These are phyloP conservation scores for Neonectria punicea DNA, from an alignment of 2,329 filamentous ascomycete species.

Conservation along the genomic window DNA sequence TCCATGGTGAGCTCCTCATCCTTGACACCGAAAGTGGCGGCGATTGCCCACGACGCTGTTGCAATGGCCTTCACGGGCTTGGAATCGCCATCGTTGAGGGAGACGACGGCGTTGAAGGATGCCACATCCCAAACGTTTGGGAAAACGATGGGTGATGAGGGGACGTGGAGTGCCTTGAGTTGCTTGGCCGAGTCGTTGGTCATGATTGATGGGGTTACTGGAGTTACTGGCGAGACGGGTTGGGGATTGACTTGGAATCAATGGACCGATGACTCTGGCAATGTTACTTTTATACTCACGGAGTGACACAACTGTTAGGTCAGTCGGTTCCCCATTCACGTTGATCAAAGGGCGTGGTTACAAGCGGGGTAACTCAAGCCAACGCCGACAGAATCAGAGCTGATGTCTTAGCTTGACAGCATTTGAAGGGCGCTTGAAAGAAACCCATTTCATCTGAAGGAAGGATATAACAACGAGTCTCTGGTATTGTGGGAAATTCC, in stretches of 20 bases:
- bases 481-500: neutral
- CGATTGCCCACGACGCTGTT: slow-evolving; percentile 63
- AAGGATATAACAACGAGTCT: neutral
- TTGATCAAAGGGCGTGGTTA: slow-evolving; percentile 31
- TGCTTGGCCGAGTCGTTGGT: slow-evolving; percentile 48
- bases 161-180: slow-evolving; percentile 58
- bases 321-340: slow-evolving; percentile 10
- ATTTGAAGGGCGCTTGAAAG: neutral
- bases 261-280: neutral
- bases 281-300: neutral
- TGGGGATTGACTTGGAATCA: neutral
- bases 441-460: neutral
- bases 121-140: slow-evolving; percentile 66
- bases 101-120: slow-evolving; percentile 57
- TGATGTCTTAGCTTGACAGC: neutral
- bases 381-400: neutral
- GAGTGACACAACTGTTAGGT: slow-evolving; percentile 4
- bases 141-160: slow-evolving; percentile 62
- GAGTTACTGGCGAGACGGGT: neutral
- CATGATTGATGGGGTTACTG: slow-evolving; percentile 19
- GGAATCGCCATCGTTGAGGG: slow-evolving; percentile 49
- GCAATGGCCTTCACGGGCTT: slow-evolving; percentile 57
- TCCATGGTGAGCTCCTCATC: slow-evolving; percentile 62
- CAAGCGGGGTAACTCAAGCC: slow-evolving; percentile 17
- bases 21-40: slow-evolving; percentile 54